Evolutionary conservation across 371 early-diverging fungal genomes (phyloP).

Genomic region (Caulochytrium protostelioides): DNA sequence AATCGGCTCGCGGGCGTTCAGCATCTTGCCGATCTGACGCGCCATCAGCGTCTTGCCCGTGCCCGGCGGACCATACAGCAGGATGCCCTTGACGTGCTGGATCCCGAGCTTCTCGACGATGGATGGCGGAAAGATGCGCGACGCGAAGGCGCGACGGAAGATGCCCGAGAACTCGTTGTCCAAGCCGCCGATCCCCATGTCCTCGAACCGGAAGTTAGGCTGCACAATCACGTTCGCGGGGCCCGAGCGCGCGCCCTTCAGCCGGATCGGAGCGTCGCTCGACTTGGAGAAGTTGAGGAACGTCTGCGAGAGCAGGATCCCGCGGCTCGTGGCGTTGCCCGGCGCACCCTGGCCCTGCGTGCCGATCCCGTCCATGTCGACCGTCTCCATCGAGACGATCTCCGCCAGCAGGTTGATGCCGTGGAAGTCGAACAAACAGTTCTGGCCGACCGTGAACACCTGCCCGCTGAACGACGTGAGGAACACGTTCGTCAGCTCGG

Average conservation of each 20-base stretch:
- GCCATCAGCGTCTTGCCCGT: conserved; percentile 99
- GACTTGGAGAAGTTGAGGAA: conserved; percentile 42
- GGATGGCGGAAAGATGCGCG: conserved; percentile 91
- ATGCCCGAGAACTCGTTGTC: conserved; percentile 93
- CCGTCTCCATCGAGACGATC: conserved; percentile 31
- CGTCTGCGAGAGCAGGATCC: conserved; percentile 52
- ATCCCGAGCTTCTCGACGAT: conserved; percentile 92
- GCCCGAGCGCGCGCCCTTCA: conserved; percentile 42
- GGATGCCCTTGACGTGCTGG: conserved; percentile 83
- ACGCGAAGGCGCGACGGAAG: conserved; percentile 98
- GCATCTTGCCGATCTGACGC: conserved; percentile 95
- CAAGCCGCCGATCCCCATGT: conserved; percentile 98
- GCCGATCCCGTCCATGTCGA: conserved; percentile 29
- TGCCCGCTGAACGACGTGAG: conserved; percentile 37
- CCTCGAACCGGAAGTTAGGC: conserved; percentile 94
- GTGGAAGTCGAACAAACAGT: conserved; percentile 55
- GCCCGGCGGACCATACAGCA: conserved; percentile 54
- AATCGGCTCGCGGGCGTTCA: conserved; percentile 89
- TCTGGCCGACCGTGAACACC: conserved; percentile 42
- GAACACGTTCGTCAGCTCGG: background rate
- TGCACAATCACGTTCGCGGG: conserved; percentile 42
- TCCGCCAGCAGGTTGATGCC: conserved; percentile 43
- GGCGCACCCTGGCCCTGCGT: background rate
- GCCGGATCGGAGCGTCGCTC: conserved; percentile 44
- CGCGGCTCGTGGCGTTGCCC: conserved; percentile 11